Evolutionary conservation across 768 basidiomycete genomes (phyloP), one percentile per base, ranked within the genome.

Genomic region (Phanerochaete sordida): DNA sequence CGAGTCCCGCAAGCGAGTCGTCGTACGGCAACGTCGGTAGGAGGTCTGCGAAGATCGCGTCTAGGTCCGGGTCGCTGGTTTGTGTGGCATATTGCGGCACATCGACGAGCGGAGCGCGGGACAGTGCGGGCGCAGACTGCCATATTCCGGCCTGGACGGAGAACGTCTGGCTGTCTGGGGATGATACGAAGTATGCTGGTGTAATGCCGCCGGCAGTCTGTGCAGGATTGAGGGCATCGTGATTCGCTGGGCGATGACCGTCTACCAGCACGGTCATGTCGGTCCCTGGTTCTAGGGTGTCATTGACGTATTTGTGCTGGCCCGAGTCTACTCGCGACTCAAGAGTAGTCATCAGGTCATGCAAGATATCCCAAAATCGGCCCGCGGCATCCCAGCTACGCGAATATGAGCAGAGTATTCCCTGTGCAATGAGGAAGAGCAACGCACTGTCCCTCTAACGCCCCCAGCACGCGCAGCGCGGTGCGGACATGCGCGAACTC

Each of bases 311-410:
- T 6, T 35, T 35, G 33, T 13, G 33, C n/a, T n/a, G 13, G 33
- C 33, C 33, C 13, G 33, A 35, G 7, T 6, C 33, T 35, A 13
- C n/a, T 35, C 33, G 7, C 6, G 33, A 6, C 33, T 35, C 7
- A 13, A 35, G 7, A 7, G 33, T 13, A 35, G 33, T 13, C 33
- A 13, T 28, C 23, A 91, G 75, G 63, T 91, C 87, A 63, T 83
- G 88, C 16, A 90, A 72, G 45, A 91, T 81, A 64, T 90, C 87
- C 87, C 81, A 81, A 44, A 83, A 65, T 53, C 80, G 72, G 19
- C 82, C 82, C 1, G 80, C 72, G 1, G 76, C 71, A 57, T 80
- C 78, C 79, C 77, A 83, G 50, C 81, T n/a, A n/a, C n/a, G n/a
- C n/a, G n/a, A n/a, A n/a, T n/a, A n/a, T 81, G 1, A 67, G 16